Evolutionary conservation across 2,329 filamentous ascomycete species (phyloP).

Genomic region (Apiospora phragmitis): DNA sequence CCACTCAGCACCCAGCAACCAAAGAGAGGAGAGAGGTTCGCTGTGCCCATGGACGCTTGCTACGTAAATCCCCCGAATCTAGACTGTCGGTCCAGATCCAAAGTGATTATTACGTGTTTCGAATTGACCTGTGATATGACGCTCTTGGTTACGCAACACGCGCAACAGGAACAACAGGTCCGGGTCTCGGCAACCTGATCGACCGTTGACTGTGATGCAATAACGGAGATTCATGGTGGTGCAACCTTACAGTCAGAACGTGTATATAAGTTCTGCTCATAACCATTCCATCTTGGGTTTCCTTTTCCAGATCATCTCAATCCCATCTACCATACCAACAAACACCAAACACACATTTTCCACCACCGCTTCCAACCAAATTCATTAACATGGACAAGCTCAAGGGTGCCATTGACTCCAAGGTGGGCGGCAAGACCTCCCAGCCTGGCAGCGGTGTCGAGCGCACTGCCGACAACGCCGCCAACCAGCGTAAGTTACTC

Average conservation of each 20-base stretch:
- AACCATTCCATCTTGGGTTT: neutral
- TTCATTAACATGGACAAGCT: slow-evolving; percentile 7
- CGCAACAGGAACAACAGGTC: neutral
- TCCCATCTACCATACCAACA: neutral
- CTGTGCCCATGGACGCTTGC: neutral
- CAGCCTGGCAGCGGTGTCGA: slow-evolving; percentile 22
- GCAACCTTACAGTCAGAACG: neutral
- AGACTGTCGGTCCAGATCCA: neutral
- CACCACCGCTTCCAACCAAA: neutral
- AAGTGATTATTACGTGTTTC: neutral
- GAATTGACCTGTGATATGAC: neutral
- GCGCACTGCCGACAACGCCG: slow-evolving; percentile 18
- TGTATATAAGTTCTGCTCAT: neutral
- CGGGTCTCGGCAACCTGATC: neutral
- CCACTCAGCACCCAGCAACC: too few relatives aligned
- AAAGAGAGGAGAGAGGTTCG: neutral
- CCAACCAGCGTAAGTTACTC: slow-evolving; percentile 17
- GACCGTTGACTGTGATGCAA: neutral
- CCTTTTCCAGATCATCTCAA: neutral
- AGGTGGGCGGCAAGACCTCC: slow-evolving; percentile 19
- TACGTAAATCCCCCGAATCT: neutral
- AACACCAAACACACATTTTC: neutral
- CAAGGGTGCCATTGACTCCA: slow-evolving; percentile 12
- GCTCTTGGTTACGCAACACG: neutral
- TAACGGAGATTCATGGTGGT: neutral